Percentiles rank a stretch among this genome's conserved stretches.
These are phyloP conservation scores for Geotrichum carabidarum DNA, from an alignment of 1,139 yeast genomes.

Conservation along the genomic window DNA sequence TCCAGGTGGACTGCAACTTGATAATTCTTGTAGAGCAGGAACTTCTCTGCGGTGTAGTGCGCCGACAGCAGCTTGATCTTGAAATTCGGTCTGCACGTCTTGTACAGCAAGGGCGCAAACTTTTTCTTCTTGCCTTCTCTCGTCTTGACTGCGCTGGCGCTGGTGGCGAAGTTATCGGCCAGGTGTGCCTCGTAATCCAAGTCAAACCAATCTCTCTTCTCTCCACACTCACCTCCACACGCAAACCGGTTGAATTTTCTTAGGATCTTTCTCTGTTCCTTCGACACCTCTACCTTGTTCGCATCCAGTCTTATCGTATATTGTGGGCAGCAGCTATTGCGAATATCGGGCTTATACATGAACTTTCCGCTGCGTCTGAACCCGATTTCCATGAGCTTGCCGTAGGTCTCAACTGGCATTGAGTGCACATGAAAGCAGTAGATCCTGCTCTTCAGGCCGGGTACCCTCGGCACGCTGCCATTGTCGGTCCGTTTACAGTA, in stretches of 20 bases:
- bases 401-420: conserved; percentile 49
- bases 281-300: conserved; percentile 45
- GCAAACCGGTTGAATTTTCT: conserved; percentile 52
- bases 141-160: background rate
- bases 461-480: background rate
- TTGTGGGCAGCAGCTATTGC: conserved; percentile 74
- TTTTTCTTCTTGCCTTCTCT: background rate
- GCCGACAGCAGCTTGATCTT: conserved; percentile 53
- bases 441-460: background rate
- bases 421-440: background rate
- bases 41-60: conserved; percentile 55
- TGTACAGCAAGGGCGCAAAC: background rate
- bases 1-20: conserved; percentile 69
- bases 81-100: conserved; percentile 34
- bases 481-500: conserved; percentile 13
- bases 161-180: conserved; percentile 21
- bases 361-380: conserved; percentile 75
- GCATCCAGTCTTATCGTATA: conserved; percentile 69
- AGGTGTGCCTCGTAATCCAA: conserved; percentile 28
- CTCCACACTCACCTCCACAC: conserved; percentile 8
- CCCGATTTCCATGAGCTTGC: conserved; percentile 61
- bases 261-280: conserved; percentile 62
- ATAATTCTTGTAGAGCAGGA: conserved; percentile 58
- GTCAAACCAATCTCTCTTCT: conserved; percentile 29
- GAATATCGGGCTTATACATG: conserved; percentile 66